These are phyloP conservation scores for Geranium incanum DNA, from an alignment of 441 rosid species.

Conservation along the genomic window DNA sequence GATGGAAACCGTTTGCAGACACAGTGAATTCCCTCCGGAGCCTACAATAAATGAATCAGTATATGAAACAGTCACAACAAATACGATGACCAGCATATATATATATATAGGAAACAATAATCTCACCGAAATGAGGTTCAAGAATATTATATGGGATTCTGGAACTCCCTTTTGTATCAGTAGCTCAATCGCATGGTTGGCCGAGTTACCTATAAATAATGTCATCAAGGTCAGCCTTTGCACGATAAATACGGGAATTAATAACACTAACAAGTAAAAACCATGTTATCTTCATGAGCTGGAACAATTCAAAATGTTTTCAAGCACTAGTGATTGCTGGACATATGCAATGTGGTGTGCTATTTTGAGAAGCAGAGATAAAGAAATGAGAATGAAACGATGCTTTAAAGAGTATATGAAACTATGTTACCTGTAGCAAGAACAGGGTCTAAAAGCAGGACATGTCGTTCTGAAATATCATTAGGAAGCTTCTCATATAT, in stretches of 20 bases:
- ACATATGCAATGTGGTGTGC: background rate
- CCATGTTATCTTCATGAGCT: background rate
- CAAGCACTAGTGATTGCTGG: background rate
- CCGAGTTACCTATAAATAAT: constrained; percentile 71
- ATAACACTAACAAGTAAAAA: background rate
- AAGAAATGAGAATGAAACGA: background rate
- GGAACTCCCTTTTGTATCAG: constrained; percentile 92
- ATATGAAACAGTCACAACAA: background rate
- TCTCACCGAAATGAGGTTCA: constrained; percentile 58
- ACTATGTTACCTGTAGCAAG: constrained; percentile 68
- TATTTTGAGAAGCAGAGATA: background rate
- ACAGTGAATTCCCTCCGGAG: too few relatives aligned
- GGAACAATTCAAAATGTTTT: background rate
- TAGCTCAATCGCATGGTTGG: constrained; percentile 81
- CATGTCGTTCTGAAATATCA: too few relatives aligned
- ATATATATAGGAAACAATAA: too few relatives aligned
- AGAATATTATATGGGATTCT: constrained; percentile 83
- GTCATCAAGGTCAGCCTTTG: constrained; percentile 4
- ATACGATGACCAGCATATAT: background rate
- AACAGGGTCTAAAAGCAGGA: constrained; percentile 22
- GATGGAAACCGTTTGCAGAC: too few relatives aligned
- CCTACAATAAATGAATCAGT: too few relatives aligned
- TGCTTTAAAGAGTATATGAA: constrained; percentile 8
- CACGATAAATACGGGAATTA: background rate
- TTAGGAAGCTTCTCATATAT: too few relatives aligned